These are phyloP conservation scores for Achaetomium macrosporum DNA, from an alignment of 2,329 filamentous ascomycete genomes.

Conservation along the genomic window DNA sequence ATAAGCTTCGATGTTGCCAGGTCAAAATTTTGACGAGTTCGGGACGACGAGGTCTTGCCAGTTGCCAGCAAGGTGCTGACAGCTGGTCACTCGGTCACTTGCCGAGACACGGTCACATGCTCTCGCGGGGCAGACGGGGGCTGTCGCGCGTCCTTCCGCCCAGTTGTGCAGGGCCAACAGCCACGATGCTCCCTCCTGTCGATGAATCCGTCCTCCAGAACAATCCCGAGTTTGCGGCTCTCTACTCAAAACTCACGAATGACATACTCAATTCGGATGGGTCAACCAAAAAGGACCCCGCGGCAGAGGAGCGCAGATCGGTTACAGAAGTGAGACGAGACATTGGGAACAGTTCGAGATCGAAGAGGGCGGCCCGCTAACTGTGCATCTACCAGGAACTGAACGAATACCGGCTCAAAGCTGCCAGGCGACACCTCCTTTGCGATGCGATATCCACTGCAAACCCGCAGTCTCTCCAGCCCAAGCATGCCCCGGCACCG, in stretches of 20 bases:
- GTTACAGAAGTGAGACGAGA: conserved; percentile 41
- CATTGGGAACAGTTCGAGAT: neutral
- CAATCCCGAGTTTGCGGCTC: conserved; percentile 55
- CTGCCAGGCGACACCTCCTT: conserved; percentile 47
- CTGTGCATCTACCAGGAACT: conserved; percentile 38
- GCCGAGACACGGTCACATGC: conserved; percentile 14
- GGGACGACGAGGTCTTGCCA: neutral
- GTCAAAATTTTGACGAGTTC: conserved; percentile 20
- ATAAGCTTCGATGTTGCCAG: neutral
- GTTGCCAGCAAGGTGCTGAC: neutral
- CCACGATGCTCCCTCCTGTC: conserved; percentile 51
- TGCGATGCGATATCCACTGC: conserved; percentile 43
- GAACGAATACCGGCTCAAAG: conserved; percentile 40
- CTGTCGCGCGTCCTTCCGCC: neutral
- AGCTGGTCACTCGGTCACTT: conserved; percentile 6
- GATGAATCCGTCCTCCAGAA: conserved; percentile 48
- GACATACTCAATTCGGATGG: conserved; percentile 52
- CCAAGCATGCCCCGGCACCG: conserved; percentile 9
- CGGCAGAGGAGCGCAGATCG: conserved; percentile 44
- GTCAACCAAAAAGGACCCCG: conserved; percentile 48
- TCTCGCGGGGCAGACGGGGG: conserved; percentile 9
- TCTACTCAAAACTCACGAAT: conserved; percentile 51
- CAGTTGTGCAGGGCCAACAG: neutral
- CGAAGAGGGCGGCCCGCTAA: neutral
- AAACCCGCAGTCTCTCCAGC: conserved; percentile 18